Base-by-base conservation (phyloP, 2,329 filamentous ascomycete genomes). In the Orbilia javanica region DNA sequence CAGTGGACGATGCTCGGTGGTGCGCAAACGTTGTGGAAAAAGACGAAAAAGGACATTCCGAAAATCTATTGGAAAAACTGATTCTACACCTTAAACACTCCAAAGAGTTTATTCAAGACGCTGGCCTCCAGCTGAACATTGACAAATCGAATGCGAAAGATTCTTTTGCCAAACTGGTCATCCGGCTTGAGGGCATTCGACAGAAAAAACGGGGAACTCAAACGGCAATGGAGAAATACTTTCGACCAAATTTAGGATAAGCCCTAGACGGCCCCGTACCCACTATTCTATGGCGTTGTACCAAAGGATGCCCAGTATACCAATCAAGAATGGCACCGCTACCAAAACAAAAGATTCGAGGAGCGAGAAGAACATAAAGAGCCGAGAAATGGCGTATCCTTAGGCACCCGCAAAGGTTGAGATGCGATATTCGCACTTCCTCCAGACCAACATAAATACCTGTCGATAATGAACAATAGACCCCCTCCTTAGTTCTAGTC, bases 141-240 rank as follows among this genome's bases (percentile, higher is more conserved):
- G 85, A 87, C 55, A 83, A 85, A 2, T 97, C 95, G 85, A 93
- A 97, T 82, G 83, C 85, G 4, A 86, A 90, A 10, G 86, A 76
- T 97, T 36, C 94, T 97, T 83, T 85, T 84, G 22, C 86, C 97
- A 3, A 87, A 89, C 0, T 84, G 84, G 18, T 86, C 85, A 36
- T 85, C 96, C 64, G 89, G 90, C 63, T 80, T 11, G 48, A 73
- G n/a, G 60, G 52, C 18, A 20, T 63, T 20, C 64, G 44, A 2
- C 44, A 55, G 10, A 71, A 50, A 57, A 52, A 27, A 10, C 53
- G 50, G 27, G 20, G 18, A 6, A 53, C 29, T 20, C 74, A 71
- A 42, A 78, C 67, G 11, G n/a, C 64, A 11, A 65, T 71, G 46
- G 64, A 64, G n/a, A 66, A 48, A 77, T 80, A 81, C 81, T 82